Evolutionary conservation across 2,329 filamentous ascomycete species (phyloP).

Genomic region (Ilyonectria sp.): DNA sequence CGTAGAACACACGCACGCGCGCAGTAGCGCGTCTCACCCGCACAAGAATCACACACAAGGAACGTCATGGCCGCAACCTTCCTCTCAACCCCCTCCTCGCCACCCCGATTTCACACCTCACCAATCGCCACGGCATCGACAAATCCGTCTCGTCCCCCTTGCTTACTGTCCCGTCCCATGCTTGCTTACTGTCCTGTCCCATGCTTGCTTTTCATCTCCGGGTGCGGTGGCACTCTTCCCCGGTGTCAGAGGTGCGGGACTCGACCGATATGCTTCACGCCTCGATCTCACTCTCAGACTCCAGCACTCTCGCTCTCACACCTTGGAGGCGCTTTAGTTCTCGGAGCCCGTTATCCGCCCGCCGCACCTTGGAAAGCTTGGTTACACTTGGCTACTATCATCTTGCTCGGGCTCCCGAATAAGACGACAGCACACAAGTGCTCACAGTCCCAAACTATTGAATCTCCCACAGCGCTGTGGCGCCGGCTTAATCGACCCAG

Average conservation of each 20-base stretch:
- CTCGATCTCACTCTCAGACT: not conserved
- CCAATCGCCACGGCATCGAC: constrained; percentile 15
- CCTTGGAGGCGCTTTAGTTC: not conserved
- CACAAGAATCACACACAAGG: not conserved
- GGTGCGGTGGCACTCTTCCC: not conserved
- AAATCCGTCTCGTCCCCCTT: constrained; percentile 5
- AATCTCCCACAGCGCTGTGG: not conserved
- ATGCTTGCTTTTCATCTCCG: not conserved
- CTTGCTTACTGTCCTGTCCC: not conserved
- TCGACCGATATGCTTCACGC: not conserved
- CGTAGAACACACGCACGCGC: not conserved
- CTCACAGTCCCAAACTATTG: not conserved
- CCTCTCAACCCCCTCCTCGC: not conserved
- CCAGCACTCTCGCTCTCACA: not conserved
- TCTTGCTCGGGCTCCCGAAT: not conserved
- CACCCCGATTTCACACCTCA: not conserved
- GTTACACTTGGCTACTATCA: not conserved
- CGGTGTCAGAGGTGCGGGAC: not conserved
- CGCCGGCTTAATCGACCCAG: not conserved
- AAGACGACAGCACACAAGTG: not conserved
- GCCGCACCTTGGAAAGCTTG: not conserved
- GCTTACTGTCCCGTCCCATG: not conserved
- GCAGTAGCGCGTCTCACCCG: not conserved
- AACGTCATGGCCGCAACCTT: constrained; percentile 1
- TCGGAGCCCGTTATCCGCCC: not conserved